Evolutionary conservation across 1,284 basidiomycete genomes (phyloP).

Genomic region (Irpex sp.): DNA sequence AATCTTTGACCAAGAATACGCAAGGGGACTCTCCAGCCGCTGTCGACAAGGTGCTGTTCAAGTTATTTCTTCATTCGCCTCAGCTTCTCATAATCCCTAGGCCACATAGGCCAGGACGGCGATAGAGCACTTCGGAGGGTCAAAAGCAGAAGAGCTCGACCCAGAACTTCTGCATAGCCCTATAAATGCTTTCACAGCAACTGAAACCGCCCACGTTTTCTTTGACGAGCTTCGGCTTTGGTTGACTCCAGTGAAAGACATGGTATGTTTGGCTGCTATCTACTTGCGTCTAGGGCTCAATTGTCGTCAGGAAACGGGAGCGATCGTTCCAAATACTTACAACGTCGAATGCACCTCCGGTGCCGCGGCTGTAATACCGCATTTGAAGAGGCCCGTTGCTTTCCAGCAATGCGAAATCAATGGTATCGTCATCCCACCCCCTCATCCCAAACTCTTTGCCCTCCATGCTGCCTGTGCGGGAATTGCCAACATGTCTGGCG

Average conservation of each 20-base stretch:
- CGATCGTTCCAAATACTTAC: background rate
- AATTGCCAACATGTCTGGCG: slow-evolving; percentile 14
- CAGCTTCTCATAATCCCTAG: background rate
- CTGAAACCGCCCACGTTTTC: background rate
- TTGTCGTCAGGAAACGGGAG: background rate
- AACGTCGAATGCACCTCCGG: background rate
- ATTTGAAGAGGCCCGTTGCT: background rate
- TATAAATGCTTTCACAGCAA: slow-evolving; percentile 12
- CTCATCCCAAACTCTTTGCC: slow-evolving; percentile 3
- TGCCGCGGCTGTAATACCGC: background rate
- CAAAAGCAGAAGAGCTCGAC: slow-evolving; percentile 4
- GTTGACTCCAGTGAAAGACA: background rate
- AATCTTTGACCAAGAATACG: background rate
- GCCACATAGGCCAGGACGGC: background rate
- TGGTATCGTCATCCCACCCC: background rate
- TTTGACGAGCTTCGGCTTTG: background rate
- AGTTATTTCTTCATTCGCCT: background rate
- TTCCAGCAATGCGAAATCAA: background rate
- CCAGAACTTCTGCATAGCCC: slow-evolving; percentile 7
- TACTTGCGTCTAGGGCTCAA: background rate
- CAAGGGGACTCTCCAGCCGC: background rate
- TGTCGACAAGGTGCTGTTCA: background rate
- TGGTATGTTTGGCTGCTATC: background rate
- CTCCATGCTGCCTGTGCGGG: slow-evolving; percentile 14
- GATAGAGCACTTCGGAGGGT: slow-evolving; percentile 1